phyloP scores from a whole-genome alignment of 805 yeast species.

The Saturnispora kantuleensis region DNA sequence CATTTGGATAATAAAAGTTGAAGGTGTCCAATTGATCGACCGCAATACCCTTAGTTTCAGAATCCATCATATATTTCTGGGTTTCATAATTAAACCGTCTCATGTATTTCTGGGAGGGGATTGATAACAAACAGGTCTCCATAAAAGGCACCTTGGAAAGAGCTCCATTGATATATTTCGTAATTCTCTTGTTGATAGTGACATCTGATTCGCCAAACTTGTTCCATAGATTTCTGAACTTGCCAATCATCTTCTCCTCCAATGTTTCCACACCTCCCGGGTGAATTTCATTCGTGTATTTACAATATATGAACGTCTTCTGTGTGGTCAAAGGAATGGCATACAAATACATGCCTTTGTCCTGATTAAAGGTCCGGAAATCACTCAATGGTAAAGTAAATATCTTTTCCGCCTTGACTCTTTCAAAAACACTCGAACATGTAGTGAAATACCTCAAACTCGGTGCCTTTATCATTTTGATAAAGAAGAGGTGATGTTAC shows the following conservation, averaged over 20 bases:
- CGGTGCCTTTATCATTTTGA: too few relatives aligned
- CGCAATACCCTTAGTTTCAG: slow-evolving; percentile 10
- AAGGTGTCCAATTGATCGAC: slow-evolving; percentile 27
- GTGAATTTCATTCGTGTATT: slow-evolving; percentile 34
- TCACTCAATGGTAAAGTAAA: too few relatives aligned
- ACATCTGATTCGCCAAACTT: slow-evolving; percentile 46
- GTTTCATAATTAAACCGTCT: slow-evolving; percentile 31
- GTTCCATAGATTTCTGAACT: slow-evolving; percentile 55
- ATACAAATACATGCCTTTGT: slow-evolving; percentile 41
- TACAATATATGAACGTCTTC: slow-evolving; percentile 59
- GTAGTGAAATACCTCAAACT: too few relatives aligned
- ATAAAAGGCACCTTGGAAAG: slow-evolving; percentile 66
- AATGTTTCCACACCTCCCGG: slow-evolving; percentile 25
- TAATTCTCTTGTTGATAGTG: slow-evolving; percentile 50
- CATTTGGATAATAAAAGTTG: slow-evolving; percentile 44
- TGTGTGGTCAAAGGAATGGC: slow-evolving; percentile 63
- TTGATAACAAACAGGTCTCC: slow-evolving; percentile 62
- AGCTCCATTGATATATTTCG: slow-evolving; percentile 39
- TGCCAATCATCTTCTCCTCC: slow-evolving; percentile 33
- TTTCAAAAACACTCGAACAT: too few relatives aligned
- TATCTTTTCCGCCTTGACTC: too few relatives aligned
- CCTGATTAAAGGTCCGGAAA: too few relatives aligned
- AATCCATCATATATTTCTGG: slow-evolving; percentile 1
- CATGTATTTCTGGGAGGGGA: slow-evolving; percentile 61
- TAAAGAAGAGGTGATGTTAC: too few relatives aligned